phyloP scores from a whole-genome alignment of 371 early-diverging fungal species.

The Mortierella sp. region DNA sequence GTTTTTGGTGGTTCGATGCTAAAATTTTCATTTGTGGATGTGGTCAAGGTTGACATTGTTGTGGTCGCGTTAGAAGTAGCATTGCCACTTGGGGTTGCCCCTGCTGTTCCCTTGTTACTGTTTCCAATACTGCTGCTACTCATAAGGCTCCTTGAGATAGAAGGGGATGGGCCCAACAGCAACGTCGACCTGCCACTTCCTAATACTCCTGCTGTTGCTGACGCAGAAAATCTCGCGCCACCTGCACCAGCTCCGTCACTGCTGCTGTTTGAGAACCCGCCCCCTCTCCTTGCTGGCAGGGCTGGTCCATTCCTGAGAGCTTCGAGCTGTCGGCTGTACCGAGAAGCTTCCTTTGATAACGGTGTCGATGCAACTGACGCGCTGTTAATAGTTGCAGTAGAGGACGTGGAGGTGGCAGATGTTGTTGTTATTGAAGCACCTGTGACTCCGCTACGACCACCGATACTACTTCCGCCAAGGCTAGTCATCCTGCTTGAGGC shows the following conservation, averaged over 20 bases:
- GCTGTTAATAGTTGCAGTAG: background rate
- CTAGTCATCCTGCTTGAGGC: background rate
- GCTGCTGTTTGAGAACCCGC: constrained; percentile 5
- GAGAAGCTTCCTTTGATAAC: constrained; percentile 30
- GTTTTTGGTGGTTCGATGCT: background rate
- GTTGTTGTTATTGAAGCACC: background rate
- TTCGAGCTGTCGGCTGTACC: constrained; percentile 25
- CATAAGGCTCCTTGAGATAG: background rate
- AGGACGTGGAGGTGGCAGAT: background rate
- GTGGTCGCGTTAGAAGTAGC: background rate
- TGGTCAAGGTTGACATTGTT: background rate
- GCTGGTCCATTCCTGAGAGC: constrained; percentile 16
- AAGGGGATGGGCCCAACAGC: background rate
- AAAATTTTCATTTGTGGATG: background rate
- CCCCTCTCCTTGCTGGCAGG: background rate
- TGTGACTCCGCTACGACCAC: background rate
- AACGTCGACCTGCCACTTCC: background rate
- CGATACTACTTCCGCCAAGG: background rate
- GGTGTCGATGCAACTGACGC: constrained; percentile 10
- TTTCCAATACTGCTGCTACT: background rate
- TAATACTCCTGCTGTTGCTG: constrained; percentile 6
- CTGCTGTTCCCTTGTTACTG: background rate
- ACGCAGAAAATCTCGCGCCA: background rate
- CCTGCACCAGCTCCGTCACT: background rate
- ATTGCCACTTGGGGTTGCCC: background rate